Percentiles rank a stretch among this genome's conserved stretches.
Evolutionary conservation across 331 rosid genomes (phyloP).

Genomic region (Malus hybrid): DNA sequence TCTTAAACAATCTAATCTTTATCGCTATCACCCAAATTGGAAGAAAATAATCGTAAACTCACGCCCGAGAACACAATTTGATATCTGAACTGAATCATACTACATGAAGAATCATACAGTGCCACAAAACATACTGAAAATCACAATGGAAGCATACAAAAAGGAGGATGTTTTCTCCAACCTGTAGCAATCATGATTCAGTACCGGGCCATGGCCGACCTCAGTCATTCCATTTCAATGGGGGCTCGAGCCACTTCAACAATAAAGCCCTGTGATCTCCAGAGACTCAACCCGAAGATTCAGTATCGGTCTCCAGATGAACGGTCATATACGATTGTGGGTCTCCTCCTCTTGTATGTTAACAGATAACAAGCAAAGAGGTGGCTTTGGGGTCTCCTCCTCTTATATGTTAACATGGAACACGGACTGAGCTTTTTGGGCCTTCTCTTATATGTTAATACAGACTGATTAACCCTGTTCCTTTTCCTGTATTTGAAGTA

Average conservation of each 20-base stretch:
- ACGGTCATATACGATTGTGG: slow-evolving; percentile 5
- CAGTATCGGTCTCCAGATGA: slow-evolving; percentile 16
- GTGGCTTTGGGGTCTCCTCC: slow-evolving; percentile 13
- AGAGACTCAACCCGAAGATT: background rate
- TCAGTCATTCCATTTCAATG: too few relatives aligned
- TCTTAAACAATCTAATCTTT: background rate
- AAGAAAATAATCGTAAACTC: background rate
- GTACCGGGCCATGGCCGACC: too few relatives aligned
- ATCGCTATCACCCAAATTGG: background rate
- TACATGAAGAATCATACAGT: background rate
- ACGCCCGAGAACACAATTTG: background rate
- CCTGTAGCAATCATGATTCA: background rate
- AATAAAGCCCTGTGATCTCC: too few relatives aligned
- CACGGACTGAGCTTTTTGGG: background rate
- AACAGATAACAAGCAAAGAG: background rate
- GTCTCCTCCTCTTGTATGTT: slow-evolving; percentile 6
- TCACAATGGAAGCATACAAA: background rate
- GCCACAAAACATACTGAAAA: background rate
- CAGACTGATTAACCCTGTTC: background rate
- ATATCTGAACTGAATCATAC: background rate
- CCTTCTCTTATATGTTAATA: slow-evolving; percentile 4
- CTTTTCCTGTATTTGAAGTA: slow-evolving; percentile 51
- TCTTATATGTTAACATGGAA: background rate
- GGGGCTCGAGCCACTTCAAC: too few relatives aligned
- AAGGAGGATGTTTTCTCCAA: too few relatives aligned